Conservation (phyloP, 2,329 filamentous ascomycete genomes). For the Tolypocladium ovalisporum region DNA sequence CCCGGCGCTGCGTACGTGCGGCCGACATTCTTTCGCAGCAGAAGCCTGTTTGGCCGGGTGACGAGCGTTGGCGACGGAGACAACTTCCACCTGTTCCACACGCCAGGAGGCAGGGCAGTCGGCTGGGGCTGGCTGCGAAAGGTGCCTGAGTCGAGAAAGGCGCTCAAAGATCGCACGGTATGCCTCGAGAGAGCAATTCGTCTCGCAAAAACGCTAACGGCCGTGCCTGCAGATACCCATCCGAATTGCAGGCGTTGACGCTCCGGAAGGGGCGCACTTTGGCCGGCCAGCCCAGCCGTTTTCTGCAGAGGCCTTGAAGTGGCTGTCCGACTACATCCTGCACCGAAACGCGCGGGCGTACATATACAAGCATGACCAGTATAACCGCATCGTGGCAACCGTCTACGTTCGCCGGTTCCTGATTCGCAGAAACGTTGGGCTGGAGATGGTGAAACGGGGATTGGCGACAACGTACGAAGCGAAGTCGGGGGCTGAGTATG, state of each 20-base stretch:
- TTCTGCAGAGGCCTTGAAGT: conserved; percentile 67
- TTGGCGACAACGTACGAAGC: conserved; percentile 90
- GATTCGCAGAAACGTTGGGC: conserved; percentile 68
- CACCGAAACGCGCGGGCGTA: conserved; percentile 69
- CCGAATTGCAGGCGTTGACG: conserved; percentile 84
- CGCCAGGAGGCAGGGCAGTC: conserved; percentile 72
- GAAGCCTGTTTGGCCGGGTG: conserved; percentile 73
- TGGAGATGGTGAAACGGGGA: conserved; percentile 79
- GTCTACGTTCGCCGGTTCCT: conserved; percentile 63
- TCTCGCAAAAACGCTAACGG: conserved; percentile 6
- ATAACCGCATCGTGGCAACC: conserved; percentile 80
- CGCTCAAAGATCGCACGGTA: conserved; percentile 70
- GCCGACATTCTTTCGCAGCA: conserved; percentile 60
- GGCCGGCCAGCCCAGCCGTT: conserved; percentile 79
- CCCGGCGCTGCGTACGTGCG: conserved; percentile 67
- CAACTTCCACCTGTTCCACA: conserved; percentile 90
- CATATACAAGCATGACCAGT: conserved; percentile 80
- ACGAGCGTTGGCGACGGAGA: conserved; percentile 95
- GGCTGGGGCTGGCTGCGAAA: conserved; percentile 90
- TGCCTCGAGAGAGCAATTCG: conserved; percentile 11
- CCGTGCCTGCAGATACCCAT: conserved; percentile 57
- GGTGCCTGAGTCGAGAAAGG: conserved; percentile 57
- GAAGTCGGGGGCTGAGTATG: conserved; percentile 82
- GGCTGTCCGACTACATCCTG: conserved; percentile 64
- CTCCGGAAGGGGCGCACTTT: conserved; percentile 88